Evolutionary conservation across 2,329 filamentous ascomycete species (phyloP).

Genomic region (Fusarium verticillioides): DNA sequence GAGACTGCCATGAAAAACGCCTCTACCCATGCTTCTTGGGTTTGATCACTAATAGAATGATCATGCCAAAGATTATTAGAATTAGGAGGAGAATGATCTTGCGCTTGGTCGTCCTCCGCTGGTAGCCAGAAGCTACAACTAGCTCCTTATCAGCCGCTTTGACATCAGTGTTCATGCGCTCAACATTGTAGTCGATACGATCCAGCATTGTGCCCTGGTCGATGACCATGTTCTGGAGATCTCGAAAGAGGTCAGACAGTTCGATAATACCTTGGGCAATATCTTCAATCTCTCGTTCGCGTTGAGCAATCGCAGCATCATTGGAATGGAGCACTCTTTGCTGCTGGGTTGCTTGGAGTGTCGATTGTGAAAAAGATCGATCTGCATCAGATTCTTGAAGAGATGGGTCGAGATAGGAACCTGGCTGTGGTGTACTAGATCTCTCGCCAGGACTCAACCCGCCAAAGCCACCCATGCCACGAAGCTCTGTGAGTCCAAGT

Average conservation of each 20-base stretch:
- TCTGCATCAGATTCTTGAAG: constrained; percentile 94
- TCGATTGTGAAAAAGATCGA: constrained; percentile 89
- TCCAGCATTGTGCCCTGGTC: constrained; percentile 92
- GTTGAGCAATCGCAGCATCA: constrained; percentile 86
- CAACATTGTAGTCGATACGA: constrained; percentile 97
- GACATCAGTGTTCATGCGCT: constrained; percentile 92
- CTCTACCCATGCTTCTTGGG: constrained; percentile 66
- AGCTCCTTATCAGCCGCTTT: constrained; percentile 94
- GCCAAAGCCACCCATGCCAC: constrained; percentile 73
- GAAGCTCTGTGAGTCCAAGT: constrained; percentile 68
- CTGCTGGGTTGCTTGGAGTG: constrained; percentile 81
- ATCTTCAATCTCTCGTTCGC: constrained; percentile 96
- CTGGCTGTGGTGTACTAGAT: constrained; percentile 60
- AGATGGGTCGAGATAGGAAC: constrained; percentile 81
- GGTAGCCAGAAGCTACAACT: constrained; percentile 87
- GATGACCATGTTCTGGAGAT: constrained; percentile 95
- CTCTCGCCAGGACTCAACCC: constrained; percentile 63
- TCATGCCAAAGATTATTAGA: constrained; percentile 84
- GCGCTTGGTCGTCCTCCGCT: constrained; percentile 86
- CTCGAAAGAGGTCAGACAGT: constrained; percentile 94
- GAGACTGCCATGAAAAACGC: constrained; percentile 15
- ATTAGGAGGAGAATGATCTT: constrained; percentile 93
- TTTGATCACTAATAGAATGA: constrained; percentile 86
- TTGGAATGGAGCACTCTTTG: constrained; percentile 76
- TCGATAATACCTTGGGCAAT: constrained; percentile 99